phyloP scores from a whole-genome alignment of 371 early-diverging fungal genomes.

The Mortierella sp. region DNA sequence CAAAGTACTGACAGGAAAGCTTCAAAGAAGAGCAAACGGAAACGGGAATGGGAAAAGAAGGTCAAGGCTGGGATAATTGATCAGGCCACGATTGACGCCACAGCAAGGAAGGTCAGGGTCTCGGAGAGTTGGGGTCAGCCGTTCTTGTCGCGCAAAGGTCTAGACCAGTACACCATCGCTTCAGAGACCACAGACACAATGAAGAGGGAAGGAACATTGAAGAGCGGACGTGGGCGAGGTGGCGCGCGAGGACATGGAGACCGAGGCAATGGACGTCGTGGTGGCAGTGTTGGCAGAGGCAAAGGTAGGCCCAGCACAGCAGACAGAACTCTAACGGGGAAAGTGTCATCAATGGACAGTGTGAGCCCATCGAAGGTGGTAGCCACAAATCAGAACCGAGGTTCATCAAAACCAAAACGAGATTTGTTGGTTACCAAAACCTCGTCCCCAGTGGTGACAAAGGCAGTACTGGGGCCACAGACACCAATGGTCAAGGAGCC shows the following conservation, averaged over 20 bases:
- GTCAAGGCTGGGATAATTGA: slow-evolving; percentile 37
- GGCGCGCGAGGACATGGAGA: too few relatives aligned
- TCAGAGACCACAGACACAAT: neutral
- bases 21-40: slow-evolving; percentile 35
- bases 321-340: too few relatives aligned
- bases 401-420: too few relatives aligned
- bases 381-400: too few relatives aligned
- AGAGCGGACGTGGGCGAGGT: slow-evolving; percentile 5
- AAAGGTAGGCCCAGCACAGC: too few relatives aligned
- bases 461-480: too few relatives aligned
- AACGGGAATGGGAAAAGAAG: slow-evolving; percentile 52
- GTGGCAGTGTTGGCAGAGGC: too few relatives aligned
- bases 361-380: too few relatives aligned
- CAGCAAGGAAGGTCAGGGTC: slow-evolving; percentile 38
- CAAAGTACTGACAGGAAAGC: neutral
- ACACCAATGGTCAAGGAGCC: slow-evolving; percentile 26
- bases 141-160: slow-evolving; percentile 26
- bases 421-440: too few relatives aligned
- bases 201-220: neutral
- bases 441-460: too few relatives aligned
- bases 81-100: slow-evolving; percentile 17
- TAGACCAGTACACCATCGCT: slow-evolving; percentile 32
- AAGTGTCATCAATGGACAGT: too few relatives aligned
- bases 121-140: slow-evolving; percentile 41
- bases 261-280: too few relatives aligned